A percentile compares a stretch with the other conserved stretches of the same genome.
Conservation (phyloP, 768 basidiomycete species). For the Tricholoma terreum region DNA sequence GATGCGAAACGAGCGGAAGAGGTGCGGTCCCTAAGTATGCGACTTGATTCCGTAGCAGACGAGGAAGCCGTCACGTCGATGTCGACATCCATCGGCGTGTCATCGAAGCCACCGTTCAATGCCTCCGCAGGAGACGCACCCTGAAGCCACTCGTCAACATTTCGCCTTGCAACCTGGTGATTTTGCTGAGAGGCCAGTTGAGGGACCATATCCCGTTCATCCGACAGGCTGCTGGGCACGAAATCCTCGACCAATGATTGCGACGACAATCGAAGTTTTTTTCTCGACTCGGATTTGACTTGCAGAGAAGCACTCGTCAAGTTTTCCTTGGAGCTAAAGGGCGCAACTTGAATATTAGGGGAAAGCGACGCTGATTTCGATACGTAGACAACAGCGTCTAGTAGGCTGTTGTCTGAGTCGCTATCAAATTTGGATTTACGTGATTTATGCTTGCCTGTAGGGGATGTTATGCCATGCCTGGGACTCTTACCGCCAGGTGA, state of each 20-base stretch:
- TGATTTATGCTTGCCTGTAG: constrained; percentile 1
- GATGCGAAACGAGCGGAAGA: constrained; percentile 7
- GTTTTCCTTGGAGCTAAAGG: constrained; percentile 24
- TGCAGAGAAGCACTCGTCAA: constrained; percentile 11
- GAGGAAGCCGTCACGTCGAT: constrained; percentile 4
- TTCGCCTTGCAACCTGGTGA: constrained; percentile 28
- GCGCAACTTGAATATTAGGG: constrained; percentile 4
- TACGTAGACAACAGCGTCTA: constrained; percentile 27
- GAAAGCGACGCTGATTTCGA: constrained; percentile 20
- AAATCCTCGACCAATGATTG: constrained; percentile 28
- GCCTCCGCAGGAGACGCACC: constrained; percentile 18
- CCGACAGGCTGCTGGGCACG: constrained; percentile 65
- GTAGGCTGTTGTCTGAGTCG: constrained; percentile 31
- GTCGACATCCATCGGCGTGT: constrained; percentile 12
- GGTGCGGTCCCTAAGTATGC: not conserved
- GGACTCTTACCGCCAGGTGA: not conserved
- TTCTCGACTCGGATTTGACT: constrained; percentile 20
- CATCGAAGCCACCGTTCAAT: constrained; percentile 5
- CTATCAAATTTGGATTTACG: constrained; percentile 36
- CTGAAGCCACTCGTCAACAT: constrained; percentile 43
- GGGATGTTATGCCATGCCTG: not conserved
- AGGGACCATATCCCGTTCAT: constrained; percentile 53
- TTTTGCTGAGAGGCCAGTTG: constrained; percentile 24
- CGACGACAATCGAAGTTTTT: constrained; percentile 39
- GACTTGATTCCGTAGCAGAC: not conserved